A percentile compares a stretch with the other conserved stretches of the same genome.
phyloP scores from a whole-genome alignment of 2,329 filamentous ascomycete genomes.

The Aureobasidium sp. region DNA sequence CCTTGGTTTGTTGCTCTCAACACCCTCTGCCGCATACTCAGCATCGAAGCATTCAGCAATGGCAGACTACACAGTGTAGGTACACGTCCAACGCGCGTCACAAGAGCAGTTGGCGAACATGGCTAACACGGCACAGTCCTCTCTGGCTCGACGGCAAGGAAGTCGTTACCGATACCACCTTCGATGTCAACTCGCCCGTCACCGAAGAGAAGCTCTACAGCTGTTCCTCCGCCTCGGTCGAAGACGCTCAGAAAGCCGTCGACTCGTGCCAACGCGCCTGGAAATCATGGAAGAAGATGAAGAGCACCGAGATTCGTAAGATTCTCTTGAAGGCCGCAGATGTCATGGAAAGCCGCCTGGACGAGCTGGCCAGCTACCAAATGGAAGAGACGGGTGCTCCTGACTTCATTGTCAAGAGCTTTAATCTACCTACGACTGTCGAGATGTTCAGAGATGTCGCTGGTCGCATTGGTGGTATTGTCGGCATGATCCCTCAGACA shows the following conservation, averaged over 20 bases:
- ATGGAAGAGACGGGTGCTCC: slow-evolving; percentile 48
- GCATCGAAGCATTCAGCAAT: background rate
- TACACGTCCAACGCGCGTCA: background rate
- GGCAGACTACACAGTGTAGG: slow-evolving; percentile 12
- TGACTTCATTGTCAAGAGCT: slow-evolving; percentile 29
- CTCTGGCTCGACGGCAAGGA: slow-evolving; percentile 45
- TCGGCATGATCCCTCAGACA: slow-evolving; percentile 42
- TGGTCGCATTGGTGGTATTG: slow-evolving; percentile 40
- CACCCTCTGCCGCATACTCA: background rate
- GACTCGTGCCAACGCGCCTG: slow-evolving; percentile 60
- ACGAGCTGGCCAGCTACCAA: slow-evolving; percentile 56
- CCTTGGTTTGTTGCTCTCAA: background rate
- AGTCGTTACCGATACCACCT: slow-evolving; percentile 39
- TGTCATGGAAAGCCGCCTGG: slow-evolving; percentile 50
- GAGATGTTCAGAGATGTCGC: slow-evolving; percentile 46
- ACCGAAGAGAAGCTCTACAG: slow-evolving; percentile 47
- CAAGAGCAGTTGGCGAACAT: background rate
- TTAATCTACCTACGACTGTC: slow-evolving; percentile 33
- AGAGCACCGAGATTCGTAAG: slow-evolving; percentile 53
- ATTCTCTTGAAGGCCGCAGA: slow-evolving; percentile 63
- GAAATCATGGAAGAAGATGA: slow-evolving; percentile 58
- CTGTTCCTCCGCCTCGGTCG: slow-evolving; percentile 48
- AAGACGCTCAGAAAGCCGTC: slow-evolving; percentile 48
- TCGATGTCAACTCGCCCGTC: slow-evolving; percentile 50
- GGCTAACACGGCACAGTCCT: slow-evolving; percentile 21